Percentiles rank a stretch among this genome's conserved stretches.
phyloP scores from a whole-genome alignment of 2,329 filamentous ascomycete genomes.

The Corinectria fuckeliana region DNA sequence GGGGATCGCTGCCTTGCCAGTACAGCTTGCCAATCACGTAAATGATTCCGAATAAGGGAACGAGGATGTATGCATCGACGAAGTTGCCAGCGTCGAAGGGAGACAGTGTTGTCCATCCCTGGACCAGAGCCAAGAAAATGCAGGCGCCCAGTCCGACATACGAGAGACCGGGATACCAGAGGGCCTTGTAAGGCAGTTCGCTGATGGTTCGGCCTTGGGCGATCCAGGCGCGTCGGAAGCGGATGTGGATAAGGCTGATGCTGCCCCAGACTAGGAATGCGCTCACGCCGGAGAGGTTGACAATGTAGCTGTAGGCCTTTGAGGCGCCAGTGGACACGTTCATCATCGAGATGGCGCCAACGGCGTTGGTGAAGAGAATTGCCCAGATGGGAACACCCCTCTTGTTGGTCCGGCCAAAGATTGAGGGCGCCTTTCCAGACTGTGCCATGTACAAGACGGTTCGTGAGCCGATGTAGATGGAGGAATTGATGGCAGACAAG shows the following conservation, averaged over 20 bases:
- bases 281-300: constrained; percentile 72
- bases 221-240: constrained; percentile 70
- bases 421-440: constrained; percentile 71
- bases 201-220: constrained; percentile 61
- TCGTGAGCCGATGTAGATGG: constrained; percentile 78
- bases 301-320: constrained; percentile 71
- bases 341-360: constrained; percentile 77
- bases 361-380: constrained; percentile 72
- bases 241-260: constrained; percentile 74
- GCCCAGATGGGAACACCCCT: constrained; percentile 67
- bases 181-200: constrained; percentile 62
- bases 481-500: constrained; percentile 74
- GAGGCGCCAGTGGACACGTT: constrained; percentile 72
- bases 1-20: constrained; percentile 56
- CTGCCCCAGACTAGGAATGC: constrained; percentile 76
- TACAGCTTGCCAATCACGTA: constrained; percentile 61
- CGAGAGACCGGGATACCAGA: constrained; percentile 63
- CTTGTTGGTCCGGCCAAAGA: constrained; percentile 72
- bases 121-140: constrained; percentile 64
- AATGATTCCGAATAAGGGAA: constrained; percentile 65
- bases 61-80: constrained; percentile 67
- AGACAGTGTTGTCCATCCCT: constrained; percentile 66
- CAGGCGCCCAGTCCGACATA: constrained; percentile 66
- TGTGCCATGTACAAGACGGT: constrained; percentile 80
- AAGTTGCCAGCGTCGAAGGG: constrained; percentile 66